These are phyloP conservation scores for Backusella tarrabulga DNA, from an alignment of 192 early-diverging fungal genomes.

Conservation along the genomic window DNA sequence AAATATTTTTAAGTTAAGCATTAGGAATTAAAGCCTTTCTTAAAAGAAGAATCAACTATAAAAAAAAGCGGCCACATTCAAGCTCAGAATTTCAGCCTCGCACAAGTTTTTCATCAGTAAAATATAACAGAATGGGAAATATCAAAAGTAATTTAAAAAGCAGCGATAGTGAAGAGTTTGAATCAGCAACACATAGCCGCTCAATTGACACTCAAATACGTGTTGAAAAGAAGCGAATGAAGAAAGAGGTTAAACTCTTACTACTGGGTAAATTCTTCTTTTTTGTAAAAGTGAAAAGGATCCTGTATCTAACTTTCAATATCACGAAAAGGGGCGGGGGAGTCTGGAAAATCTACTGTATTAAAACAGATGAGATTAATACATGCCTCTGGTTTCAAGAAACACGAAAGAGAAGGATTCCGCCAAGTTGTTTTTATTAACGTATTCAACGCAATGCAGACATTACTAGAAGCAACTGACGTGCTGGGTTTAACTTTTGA, in stretches of 20 bases:
- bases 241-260: conserved; percentile 37
- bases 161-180: background rate
- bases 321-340: conserved; percentile 43
- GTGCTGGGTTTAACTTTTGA: background rate
- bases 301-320: background rate
- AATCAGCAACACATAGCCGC: conserved; percentile 8
- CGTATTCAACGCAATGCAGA: conserved; percentile 42
- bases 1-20: background rate
- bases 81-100: background rate
- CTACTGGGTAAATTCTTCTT: conserved; percentile 24
- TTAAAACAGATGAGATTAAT: conserved; percentile 53
- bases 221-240: conserved; percentile 31
- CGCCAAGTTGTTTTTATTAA: conserved; percentile 43
- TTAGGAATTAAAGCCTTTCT: background rate
- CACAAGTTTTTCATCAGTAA: background rate
- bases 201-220: conserved; percentile 34
- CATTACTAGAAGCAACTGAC: conserved; percentile 42
- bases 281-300: background rate
- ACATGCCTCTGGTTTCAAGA: conserved; percentile 45
- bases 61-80: background rate
- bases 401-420: conserved; percentile 40
- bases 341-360: conserved; percentile 57
- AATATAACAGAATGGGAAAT: conserved; percentile 18
- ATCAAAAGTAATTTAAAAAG: background rate
- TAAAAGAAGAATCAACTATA: background rate